Evolutionary conservation across 2,329 filamentous ascomycete species (phyloP), one percentile per base, ranked within the genome.

Genomic region (Fusarium brachygibbosum): DNA sequence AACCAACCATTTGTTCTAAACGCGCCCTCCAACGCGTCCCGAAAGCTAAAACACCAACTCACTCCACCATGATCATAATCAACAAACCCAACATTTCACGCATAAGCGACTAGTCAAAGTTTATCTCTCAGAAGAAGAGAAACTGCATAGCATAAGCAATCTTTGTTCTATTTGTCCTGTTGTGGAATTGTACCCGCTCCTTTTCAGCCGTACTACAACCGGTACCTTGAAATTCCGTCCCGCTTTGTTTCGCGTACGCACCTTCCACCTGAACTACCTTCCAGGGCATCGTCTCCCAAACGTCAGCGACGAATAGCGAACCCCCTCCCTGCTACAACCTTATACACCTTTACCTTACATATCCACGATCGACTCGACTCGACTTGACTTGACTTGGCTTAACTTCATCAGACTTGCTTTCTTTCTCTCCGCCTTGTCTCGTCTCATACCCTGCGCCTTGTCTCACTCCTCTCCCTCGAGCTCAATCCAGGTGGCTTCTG

Each of bases 161-260:
- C 9, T 23, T 35, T 16, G 41, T 49, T 46, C 48, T 38, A 29
- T 51, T 23, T 40, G 40, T 38, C 37, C 37, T 63, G 59, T 64
- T 58, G 60, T 58, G 42, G 13, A 52, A 38, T 42, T 29, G 34
- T 56, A 41, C 31, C 23, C 17, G 25, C 44, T 41, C 10, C 25
- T 28, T 10, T 6, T 50, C 31, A 49, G 13, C 19, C 34, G 49
- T 44, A 46, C 45, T 44, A 50, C 54, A 32, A 4, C 60, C 75
- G 75, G 75, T 72, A 58, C 63, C 70, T 76, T 76, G 66, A 76
- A 76, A 76, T 74, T 77, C 76, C 76, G 75, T 66, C 71, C 69
- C 73, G 66, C 48, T 41, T 51, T 40, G 46, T 40, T 50, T 51
- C 34, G 48, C n/a, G 19, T 42, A 21, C 17, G 19, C 46, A n/a